Percentiles rank a stretch among this genome's conserved stretches.
Evolutionary conservation across 2,329 filamentous ascomycete species (phyloP).

Genomic region (Helotiales sp.): DNA sequence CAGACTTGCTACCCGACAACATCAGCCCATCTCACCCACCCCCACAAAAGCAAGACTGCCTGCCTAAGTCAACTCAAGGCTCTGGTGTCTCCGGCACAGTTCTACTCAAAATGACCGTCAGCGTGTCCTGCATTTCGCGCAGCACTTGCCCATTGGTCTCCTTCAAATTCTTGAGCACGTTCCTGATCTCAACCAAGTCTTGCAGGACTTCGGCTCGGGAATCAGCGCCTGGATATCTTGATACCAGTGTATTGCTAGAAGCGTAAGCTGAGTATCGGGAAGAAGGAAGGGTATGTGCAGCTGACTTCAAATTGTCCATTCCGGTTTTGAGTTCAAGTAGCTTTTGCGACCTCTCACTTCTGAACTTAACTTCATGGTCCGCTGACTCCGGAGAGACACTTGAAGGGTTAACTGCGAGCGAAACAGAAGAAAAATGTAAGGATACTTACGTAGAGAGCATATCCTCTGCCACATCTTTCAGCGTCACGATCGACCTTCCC

Average conservation of each 20-base stretch:
- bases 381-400: background rate
- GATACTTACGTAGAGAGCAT: background rate
- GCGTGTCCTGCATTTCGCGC: background rate
- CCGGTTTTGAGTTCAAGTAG: background rate
- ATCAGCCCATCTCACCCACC: background rate
- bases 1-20: background rate
- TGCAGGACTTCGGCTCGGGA: background rate
- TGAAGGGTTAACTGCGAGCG: background rate
- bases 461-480: background rate
- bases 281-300: background rate
- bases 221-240: background rate
- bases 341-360: background rate
- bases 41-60: too few relatives aligned
- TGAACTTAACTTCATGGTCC: background rate
- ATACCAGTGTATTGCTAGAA: background rate
- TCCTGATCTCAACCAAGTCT: background rate
- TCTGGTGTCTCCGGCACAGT: background rate
- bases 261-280: background rate
- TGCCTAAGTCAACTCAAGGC: too few relatives aligned
- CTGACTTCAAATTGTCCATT: background rate
- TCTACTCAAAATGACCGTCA: background rate
- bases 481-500: background rate
- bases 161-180: background rate
- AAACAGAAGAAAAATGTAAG: background rate
- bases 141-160: background rate